phyloP scores from a whole-genome alignment of 1,284 basidiomycete genomes.

The Kwoniella shivajii region DNA sequence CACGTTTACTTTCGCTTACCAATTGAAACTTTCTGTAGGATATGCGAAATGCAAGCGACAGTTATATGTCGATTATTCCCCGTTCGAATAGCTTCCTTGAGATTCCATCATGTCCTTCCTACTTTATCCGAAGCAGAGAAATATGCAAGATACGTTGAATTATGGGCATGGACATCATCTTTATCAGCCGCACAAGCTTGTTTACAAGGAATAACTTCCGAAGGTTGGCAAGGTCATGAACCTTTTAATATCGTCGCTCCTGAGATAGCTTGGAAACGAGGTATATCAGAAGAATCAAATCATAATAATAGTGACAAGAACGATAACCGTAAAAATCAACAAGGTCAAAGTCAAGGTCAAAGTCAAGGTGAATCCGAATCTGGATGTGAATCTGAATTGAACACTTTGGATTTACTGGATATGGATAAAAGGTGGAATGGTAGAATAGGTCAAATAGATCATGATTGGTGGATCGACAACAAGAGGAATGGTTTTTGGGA shows the following conservation, averaged over 20 bases:
- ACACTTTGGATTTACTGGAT: slow-evolving; percentile 21
- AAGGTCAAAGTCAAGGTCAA: neutral
- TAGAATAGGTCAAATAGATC: slow-evolving; percentile 24
- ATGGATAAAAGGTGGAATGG: slow-evolving; percentile 26
- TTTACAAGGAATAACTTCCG: slow-evolving; percentile 39
- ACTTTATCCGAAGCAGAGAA: slow-evolving; percentile 13
- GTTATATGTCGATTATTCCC: slow-evolving; percentile 42
- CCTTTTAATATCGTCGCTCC: slow-evolving; percentile 50
- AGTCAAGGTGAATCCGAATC: too few species aligned
- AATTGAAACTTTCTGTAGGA: slow-evolving; percentile 17
- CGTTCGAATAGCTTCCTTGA: slow-evolving; percentile 50
- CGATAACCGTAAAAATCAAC: slow-evolving; percentile 8
- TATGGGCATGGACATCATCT: slow-evolving; percentile 47
- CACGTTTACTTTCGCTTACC: neutral
- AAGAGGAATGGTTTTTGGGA: slow-evolving; percentile 42
- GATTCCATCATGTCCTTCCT: slow-evolving; percentile 45
- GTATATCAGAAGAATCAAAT: slow-evolving; percentile 5
- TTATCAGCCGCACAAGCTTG: slow-evolving; percentile 43
- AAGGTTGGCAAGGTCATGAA: slow-evolving; percentile 48
- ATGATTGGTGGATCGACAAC: slow-evolving; percentile 25
- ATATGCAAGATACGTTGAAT: slow-evolving; percentile 24
- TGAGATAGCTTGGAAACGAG: slow-evolving; percentile 36
- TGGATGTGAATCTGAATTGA: neutral
- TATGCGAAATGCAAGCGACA: slow-evolving; percentile 51
- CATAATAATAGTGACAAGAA: neutral